Conservation (phyloP, 2,329 filamentous ascomycete species). For the Zymoseptoria passerinii region DNA sequence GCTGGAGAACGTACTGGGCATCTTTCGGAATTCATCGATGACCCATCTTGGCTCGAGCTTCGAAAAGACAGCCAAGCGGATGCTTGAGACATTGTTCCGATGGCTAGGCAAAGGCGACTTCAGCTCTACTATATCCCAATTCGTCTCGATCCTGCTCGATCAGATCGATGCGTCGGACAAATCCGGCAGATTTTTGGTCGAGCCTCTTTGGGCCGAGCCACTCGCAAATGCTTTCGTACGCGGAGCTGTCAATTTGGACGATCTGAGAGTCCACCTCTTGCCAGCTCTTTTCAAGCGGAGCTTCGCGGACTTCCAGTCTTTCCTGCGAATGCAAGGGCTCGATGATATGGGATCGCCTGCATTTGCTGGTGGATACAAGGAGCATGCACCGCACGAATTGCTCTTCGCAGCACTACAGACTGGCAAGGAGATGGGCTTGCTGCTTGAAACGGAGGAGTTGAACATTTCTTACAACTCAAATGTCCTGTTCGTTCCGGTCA, state of each 20-base stretch:
- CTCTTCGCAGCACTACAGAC: conserved; percentile 34
- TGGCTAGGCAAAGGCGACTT: conserved; percentile 31
- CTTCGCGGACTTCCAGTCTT: conserved; percentile 32
- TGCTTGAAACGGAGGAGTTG: conserved; percentile 29
- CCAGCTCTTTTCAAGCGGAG: conserved; percentile 39
- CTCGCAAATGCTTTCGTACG: conserved; percentile 10
- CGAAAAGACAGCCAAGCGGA: neutral
- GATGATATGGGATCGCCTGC: conserved; percentile 12
- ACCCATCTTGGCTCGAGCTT: neutral
- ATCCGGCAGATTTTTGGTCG: neutral
- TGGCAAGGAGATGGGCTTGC: conserved; percentile 40
- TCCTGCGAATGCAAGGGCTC: conserved; percentile 35
- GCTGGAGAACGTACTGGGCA: conserved; percentile 4
- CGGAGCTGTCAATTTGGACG: conserved; percentile 15
- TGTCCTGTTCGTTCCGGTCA: conserved; percentile 48
- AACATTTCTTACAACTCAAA: conserved; percentile 14
- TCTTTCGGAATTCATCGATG: neutral
- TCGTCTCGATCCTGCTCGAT: conserved; percentile 25
- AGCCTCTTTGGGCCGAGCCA: conserved; percentile 18
- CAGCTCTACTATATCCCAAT: conserved; percentile 26
- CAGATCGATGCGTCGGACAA: conserved; percentile 18
- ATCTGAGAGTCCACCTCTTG: conserved; percentile 40
- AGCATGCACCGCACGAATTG: conserved; percentile 10
- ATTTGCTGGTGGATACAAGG: neutral
- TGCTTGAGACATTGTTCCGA: conserved; percentile 15